These are phyloP conservation scores for Diaporthe sp. DNA, from an alignment of 2,329 filamentous ascomycete genomes.

Conservation along the genomic window DNA sequence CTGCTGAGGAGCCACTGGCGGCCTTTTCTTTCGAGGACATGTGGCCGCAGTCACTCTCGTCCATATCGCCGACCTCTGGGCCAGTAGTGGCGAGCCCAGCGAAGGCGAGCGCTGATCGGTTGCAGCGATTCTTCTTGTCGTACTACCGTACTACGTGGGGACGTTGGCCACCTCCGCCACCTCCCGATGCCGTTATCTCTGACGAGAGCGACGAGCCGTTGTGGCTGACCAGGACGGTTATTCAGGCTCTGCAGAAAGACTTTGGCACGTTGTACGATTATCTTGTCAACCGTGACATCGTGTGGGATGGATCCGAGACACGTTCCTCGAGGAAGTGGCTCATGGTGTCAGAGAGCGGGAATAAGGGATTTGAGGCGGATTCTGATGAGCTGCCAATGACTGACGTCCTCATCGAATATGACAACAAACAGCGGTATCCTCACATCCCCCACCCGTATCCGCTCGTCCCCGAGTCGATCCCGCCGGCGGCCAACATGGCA, in stretches of 20 bases:
- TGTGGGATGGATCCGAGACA: conserved; percentile 75
- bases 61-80: conserved; percentile 47
- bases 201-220: conserved; percentile 57
- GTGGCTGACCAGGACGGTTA: conserved; percentile 73
- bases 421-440: conserved; percentile 73
- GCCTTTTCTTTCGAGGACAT: conserved; percentile 73
- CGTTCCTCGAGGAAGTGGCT: conserved; percentile 75
- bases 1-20: conserved; percentile 72
- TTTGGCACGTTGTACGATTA: conserved; percentile 80
- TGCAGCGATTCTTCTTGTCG: conserved; percentile 71
- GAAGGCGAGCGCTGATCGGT: conserved; percentile 68
- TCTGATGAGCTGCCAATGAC: conserved; percentile 71
- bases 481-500: conserved; percentile 43
- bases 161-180: conserved; percentile 69
- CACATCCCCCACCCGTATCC: conserved; percentile 78
- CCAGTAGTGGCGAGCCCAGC: conserved; percentile 54
- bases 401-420: conserved; percentile 75
- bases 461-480: conserved; percentile 69
- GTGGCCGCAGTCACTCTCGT: conserved; percentile 62
- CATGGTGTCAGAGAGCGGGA: conserved; percentile 65
- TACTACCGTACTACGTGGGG: conserved; percentile 70
- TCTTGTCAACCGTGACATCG: conserved; percentile 75
- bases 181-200: conserved; percentile 36
- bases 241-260: conserved; percentile 71
- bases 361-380: conserved; percentile 63